Evolutionary conservation across 345 rosid species (phyloP), one percentile per base, ranked within the genome.

Genomic region (Ceriops zippeliana): DNA sequence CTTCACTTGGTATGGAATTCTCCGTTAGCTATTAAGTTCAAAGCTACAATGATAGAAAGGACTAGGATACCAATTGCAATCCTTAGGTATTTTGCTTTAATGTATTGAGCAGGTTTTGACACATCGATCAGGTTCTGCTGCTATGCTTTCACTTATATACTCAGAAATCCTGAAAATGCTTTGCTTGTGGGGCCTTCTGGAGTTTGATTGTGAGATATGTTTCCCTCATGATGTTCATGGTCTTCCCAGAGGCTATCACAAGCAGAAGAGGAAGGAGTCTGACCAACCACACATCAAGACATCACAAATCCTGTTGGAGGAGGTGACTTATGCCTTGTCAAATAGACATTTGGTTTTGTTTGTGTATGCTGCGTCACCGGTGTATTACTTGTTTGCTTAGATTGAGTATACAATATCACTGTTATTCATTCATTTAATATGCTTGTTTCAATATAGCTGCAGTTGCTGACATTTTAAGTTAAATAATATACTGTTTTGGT

Each of bases 101-200:
- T 74, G 24, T 5, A 22, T 73, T 79, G 78, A 56, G 51, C 74
- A 88, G 93, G 90, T 83, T 77, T 74, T 88, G 83, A 83, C 84
- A 2, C 87, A 82, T 73, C 86, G 87, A 65, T 73, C 87, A 9
- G 90, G 89, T 57, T 84, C 93, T 35, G 83, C 90, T 24, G 75
- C 72, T 38, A 81, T 88, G 83, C 86, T 88, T 30, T 78, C 83
- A 1, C 76, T 86, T 58, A 72, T 88, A 61, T 85, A 83, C 77
- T 78, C 86, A 6, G 90, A 86, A 79, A 74, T 83, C 57, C 71
- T 88, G 69, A 88, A 88, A 75, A 80, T 83, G 89, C 83, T 88
- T 52, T 83, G 89, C 16, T 38, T 84, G 42, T 78, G 87, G 86
- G 78, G 85, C 34, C 75, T 86, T 54, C 56, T 88, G 74, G 79